Evolutionary conservation across 306 rosid species (phyloP), one percentile per base, ranked within the genome.

Genomic region (Mucuna pruriens): DNA sequence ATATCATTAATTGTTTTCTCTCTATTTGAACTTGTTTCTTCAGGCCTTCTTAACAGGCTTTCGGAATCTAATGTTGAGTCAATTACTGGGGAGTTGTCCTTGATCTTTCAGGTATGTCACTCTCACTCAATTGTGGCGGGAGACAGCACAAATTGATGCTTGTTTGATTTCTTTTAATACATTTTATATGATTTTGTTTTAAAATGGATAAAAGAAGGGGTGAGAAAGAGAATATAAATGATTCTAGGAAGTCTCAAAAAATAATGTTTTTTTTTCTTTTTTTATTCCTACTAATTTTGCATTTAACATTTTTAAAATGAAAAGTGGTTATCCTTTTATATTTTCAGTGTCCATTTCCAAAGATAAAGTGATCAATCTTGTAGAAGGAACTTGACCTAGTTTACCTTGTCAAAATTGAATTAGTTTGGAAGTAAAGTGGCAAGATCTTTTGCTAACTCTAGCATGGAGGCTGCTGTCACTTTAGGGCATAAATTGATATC

Each of bases 41-140:
- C 87, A 89, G 90, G 97, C 15, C 94, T 89, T 83, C 86, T 92
- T 74, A 92, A 91, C 79, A 87, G 89, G 78, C 69, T 91, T 57
- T 85, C 92, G 55, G 97, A 91, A 85, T 88, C 94, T 5, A 89
- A 92, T 20, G 89, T 92, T 23, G 97, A 91, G 83, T 91, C 97
- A 76, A 70, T 88, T 31, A 91, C 94, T 0, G 92, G 89, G 74
- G 97, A 92, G 12, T 77, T 89, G 80, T 92, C 94, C 40, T 64
- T 29, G 51, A 77, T 89, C 36, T 82, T 91, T 82, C 91, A 83
- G 82, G 92, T 86, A 76, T 72, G 70, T 23, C 8, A 68, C 51
- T 52, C 52, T 44, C 74, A 46, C n/a, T n/a, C n/a, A 4, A 49
- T 26, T 20, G 52, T 80, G n/a, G n/a, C n/a, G n/a, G n/a, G n/a